Evolutionary conservation across 805 yeast genomes (phyloP), one percentile per base, ranked within the genome.

Genomic region (Blastobotrys attinorum): DNA sequence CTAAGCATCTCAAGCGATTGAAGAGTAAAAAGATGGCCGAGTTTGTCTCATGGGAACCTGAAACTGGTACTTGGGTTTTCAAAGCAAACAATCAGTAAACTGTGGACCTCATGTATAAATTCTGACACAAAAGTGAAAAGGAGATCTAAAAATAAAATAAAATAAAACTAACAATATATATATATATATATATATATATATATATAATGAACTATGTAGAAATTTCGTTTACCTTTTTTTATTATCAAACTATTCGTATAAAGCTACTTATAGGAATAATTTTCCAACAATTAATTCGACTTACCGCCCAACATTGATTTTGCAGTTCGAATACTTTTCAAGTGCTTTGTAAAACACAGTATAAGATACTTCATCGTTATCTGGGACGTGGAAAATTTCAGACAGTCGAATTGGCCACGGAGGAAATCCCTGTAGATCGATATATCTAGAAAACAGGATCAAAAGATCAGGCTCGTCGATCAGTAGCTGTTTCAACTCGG

Each of bases 401-500:
- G 88, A 76, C 42, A 94, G 73, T 49, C 98, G 75, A 29, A 87
- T 77, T 59, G 90, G 97, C 98, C 98, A 92, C 22, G 98, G 98
- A 17, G 97, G 97, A 62, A 81, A 92, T 15, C 95, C 97, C 63
- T 88, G 95, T 40, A 92, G 72, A 60, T 88, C 95, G 50, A 92
- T 69, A 10, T 72, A 70, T n/a, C 97, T 95, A 17, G 87, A 87
- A 61, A 90, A 92, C 42, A 84, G 66, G 23, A 92, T 69, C 39
- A 92, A 68, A 50, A 92, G 71, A 60, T 92, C 98, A 0, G 98
- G 97, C 60, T 92, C 98, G n/a, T 71, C 72, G 1, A 96, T 92
- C 13, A 88, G 92, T 42, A 87, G 68, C 53, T 79, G 85, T 31
- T 70, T 69, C 48, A 64, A 47, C 41, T 61, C 58, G 25, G 44